Evolutionary conservation across 495 filamentous ascomycete species (phyloP).

Genomic region (Penicillium argentinense): DNA sequence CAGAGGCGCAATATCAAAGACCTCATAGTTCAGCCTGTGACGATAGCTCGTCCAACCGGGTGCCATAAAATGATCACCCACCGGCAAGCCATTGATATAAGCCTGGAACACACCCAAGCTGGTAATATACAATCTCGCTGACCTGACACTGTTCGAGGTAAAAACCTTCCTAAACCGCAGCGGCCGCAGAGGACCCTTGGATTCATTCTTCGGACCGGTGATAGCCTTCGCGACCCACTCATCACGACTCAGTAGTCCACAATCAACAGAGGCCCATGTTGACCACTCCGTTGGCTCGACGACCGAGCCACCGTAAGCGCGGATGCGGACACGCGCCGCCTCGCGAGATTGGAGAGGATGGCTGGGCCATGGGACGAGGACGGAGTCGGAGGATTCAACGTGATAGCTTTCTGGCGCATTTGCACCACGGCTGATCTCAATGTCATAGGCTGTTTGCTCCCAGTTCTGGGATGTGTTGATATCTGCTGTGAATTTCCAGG

Average conservation of each 20-base stretch:
- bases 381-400: slow-evolving; percentile 27
- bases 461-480: slow-evolving; percentile 23
- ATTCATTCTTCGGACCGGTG: slow-evolving; percentile 15
- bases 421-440: slow-evolving; percentile 23
- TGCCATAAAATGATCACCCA: slow-evolving; percentile 47
- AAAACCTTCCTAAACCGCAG: slow-evolving; percentile 31
- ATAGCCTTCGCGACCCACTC: slow-evolving; percentile 44
- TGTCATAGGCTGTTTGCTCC: slow-evolving; percentile 37
- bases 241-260: slow-evolving; percentile 30
- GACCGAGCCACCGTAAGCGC: slow-evolving; percentile 21
- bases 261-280: slow-evolving; percentile 33
- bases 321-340: slow-evolving; percentile 38
- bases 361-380: slow-evolving; percentile 53
- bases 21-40: slow-evolving; percentile 50
- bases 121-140: slow-evolving; percentile 51
- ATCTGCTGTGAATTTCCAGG: slow-evolving; percentile 29
- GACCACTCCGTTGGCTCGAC: slow-evolving; percentile 39
- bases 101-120: slow-evolving; percentile 51
- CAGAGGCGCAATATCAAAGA: slow-evolving; percentile 47
- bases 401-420: slow-evolving; percentile 12
- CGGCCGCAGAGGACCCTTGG: slow-evolving; percentile 24
- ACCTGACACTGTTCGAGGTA: slow-evolving; percentile 1
- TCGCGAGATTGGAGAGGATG: slow-evolving; percentile 42
- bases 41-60: slow-evolving; percentile 57
- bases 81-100: slow-evolving; percentile 46